Percentiles rank a stretch among this genome's conserved stretches.
Conservation (phyloP, 2,329 filamentous ascomycete species). For the Diaporthe humulicola region DNA sequence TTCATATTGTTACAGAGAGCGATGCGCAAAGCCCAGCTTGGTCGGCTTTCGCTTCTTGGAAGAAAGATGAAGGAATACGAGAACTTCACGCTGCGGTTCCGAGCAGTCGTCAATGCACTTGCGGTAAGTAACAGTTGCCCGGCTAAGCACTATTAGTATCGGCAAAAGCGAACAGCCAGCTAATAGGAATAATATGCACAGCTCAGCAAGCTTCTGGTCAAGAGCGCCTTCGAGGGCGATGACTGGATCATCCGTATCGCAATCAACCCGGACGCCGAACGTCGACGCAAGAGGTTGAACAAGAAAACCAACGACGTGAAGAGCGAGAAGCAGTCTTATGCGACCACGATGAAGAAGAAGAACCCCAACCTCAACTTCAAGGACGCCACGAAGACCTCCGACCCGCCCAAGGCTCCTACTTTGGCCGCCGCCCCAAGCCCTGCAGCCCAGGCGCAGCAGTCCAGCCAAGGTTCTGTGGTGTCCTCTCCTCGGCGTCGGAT, state of each 20-base stretch:
- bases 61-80: background rate
- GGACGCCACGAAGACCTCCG: too few relatives aligned
- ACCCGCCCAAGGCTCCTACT: background rate
- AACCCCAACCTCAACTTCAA: background rate
- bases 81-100: background rate
- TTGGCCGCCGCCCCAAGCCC: background rate
- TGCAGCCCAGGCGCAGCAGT: background rate
- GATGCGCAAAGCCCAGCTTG: background rate
- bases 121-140: background rate
- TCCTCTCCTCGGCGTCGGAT: too few relatives aligned
- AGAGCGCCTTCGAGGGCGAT: background rate
- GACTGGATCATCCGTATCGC: background rate
- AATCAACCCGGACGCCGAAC: background rate
- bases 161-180: too few relatives aligned
- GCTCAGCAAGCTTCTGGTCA: background rate
- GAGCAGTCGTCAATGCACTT: background rate
- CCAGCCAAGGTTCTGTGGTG: background rate
- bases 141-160: fast-evolving
- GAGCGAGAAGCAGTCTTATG: background rate
- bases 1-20: background rate
- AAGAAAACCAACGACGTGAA: background rate
- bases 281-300: background rate
- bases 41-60: background rate
- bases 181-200: background rate
- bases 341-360: background rate